phyloP scores from a whole-genome alignment of 1,284 basidiomycete species.

The Cerioporus squamosus region DNA sequence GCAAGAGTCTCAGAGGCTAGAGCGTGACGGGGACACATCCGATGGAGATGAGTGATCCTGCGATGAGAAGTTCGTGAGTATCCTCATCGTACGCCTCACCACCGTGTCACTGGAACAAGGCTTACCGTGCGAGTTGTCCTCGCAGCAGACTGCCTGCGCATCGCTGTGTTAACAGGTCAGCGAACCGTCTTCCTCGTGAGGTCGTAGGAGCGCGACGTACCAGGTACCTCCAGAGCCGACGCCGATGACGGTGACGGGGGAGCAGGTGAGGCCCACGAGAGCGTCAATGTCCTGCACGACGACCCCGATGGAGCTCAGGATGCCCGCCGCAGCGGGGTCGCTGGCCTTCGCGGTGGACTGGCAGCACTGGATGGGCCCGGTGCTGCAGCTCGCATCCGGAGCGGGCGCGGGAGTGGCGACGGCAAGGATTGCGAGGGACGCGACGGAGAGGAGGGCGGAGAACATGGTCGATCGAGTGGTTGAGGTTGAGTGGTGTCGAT shows the following conservation, averaged over 20 bases:
- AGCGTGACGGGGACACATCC: too few species aligned
- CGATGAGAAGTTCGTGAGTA: neutral
- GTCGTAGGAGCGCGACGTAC: neutral
- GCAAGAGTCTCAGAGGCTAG: too few species aligned
- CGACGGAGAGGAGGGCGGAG: neutral
- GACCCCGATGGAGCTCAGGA: constrained; percentile 29
- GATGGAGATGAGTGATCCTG: neutral
- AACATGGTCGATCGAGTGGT: constrained; percentile 2
- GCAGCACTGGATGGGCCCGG: constrained; percentile 32
- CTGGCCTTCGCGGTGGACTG: constrained; percentile 21
- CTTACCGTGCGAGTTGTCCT: too few species aligned
- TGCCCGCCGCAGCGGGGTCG: constrained; percentile 11
- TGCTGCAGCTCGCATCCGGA: constrained; percentile 18
- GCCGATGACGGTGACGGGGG: constrained; percentile 30
- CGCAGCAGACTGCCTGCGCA: neutral
- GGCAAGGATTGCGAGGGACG: constrained; percentile 5
- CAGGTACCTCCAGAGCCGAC: constrained; percentile 26
- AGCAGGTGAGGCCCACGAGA: constrained; percentile 33
- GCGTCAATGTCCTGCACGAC: constrained; percentile 27
- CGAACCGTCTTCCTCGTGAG: too few species aligned
- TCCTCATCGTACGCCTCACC: too few species aligned
- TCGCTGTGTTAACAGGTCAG: neutral
- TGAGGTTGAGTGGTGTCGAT: too few species aligned
- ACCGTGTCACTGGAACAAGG: neutral
- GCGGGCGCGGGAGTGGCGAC: constrained; percentile 4